Base-by-base conservation (phyloP, 2,329 filamentous ascomycete species). In the Ophiostoma quercus region DNA sequence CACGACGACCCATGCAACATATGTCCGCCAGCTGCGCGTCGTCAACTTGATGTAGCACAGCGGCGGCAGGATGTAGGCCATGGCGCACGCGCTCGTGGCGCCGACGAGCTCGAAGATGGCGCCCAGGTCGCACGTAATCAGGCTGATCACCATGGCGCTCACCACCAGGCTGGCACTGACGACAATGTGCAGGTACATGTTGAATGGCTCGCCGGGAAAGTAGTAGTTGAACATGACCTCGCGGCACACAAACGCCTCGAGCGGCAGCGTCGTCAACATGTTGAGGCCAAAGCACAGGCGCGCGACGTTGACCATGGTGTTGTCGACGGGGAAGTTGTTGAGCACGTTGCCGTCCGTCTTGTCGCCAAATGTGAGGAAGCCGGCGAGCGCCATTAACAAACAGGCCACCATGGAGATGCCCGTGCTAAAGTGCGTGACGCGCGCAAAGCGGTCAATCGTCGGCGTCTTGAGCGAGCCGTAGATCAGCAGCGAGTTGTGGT, bases 401-500 rank as follows among this genome's bases (percentile, higher is more conserved):
- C 95, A 99, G 69, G 94, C 94, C n/a, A 94, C 74, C 85, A 97
- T 92, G 60, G 94, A 97, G 66, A 97, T 88, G 73, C 84, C 87
- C 0, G 95, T 97, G 51, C 92, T 96, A 81, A 92, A 96, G 81
- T 99, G 95, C 51, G 95, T 99, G 54, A 99, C 94, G 70, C 85
- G 88, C 51, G 93, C 85, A 82, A 99, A 99, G 73, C 96, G 92
- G 83, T 98, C 94, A 75, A 99, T 90, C 0, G 95, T 99, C 1
- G 95, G 95, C 68, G 91, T 97, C 75, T 91, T 90, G 72, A 99
- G 86, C 2, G 94, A 98, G 74, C 94, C 94, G 80, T 99, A 99
- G 77, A 99, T 99, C 70, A 99, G 85, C 71, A 99, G 89, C 68
- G 92, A 96, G 81, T 99, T 99, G 82, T 99, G 95, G 78, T 99